Base-by-base conservation (phyloP, 305 asterid genomes). In the Vinca major region DNA sequence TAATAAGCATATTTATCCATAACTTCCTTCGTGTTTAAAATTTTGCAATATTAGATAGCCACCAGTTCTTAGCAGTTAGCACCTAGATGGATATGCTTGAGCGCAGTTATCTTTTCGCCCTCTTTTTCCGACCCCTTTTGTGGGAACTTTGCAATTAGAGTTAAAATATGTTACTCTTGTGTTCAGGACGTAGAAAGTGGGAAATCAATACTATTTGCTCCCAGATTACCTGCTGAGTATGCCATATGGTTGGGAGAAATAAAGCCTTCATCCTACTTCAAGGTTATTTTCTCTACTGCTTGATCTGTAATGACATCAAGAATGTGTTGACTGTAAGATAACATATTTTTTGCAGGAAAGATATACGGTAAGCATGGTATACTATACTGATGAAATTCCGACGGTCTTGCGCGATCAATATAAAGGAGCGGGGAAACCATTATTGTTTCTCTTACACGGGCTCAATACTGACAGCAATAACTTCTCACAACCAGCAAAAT, bases 191-290 rank as follows among this genome's bases (percentile, higher is more conserved):
- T 92, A 70, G 86, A 90, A 50, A 90, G 76, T 69, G 96, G 98
- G 75, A 84, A 83, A 62, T 82, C 96, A 56, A 79, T 88, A 73
- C 88, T 92, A 51, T 92, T 92, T 88, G 87, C 86, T 80, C 96
- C 97, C 2, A 86, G 97, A 75, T 79, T 92, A 73, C 95, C 95
- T 57, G 77, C 85, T 79, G 92, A 85, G 1, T 92, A 92, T 82
- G 96, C 96, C 49, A 85, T 90, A 79, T 92, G 98, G 98, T 70
- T 86, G 89, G 97, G 98, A 68, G 84, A 90, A 78, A 90, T 92
- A 80, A 89, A 90, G 85, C 83, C 91, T 43, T 45, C 75, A 61
- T 72, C 96, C 75, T 78, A 85, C 86, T 90, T 86, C 87, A 88
- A 88, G 97, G 96, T 90, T 71, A 81, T 49, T 73, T 47, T 63